Conservation (phyloP, 441 rosid species). For the Breynia disticha region DNA sequence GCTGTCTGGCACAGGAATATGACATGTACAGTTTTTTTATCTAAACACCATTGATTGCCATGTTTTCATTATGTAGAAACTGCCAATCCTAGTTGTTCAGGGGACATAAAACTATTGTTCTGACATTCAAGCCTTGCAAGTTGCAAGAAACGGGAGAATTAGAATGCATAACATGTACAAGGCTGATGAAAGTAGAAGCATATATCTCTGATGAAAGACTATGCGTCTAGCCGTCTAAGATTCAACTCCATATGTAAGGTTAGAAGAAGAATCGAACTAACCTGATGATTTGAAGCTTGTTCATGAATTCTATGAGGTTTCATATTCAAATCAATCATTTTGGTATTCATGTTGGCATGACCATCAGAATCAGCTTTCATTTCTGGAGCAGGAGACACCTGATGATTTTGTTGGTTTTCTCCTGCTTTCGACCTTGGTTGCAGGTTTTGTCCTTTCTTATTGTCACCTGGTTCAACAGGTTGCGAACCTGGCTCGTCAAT, state of each 20-base stretch:
- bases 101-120: too few relatives aligned
- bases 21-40: too few relatives aligned
- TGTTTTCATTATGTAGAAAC: too few relatives aligned
- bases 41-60: too few relatives aligned
- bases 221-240: neutral
- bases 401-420: conserved; percentile 26
- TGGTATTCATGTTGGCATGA: conserved; percentile 21
- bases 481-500: conserved; percentile 22
- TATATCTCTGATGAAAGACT: neutral
- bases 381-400: conserved; percentile 16
- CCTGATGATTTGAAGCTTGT: conserved; percentile 47
- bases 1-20: too few relatives aligned
- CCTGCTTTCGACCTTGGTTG: conserved; percentile 16
- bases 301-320: conserved; percentile 46
- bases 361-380: conserved; percentile 30
- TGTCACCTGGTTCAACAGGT: conserved; percentile 20
- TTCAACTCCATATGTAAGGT: neutral
- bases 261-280: conserved; percentile 4
- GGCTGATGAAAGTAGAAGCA: neutral
- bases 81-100: too few relatives aligned
- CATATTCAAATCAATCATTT: conserved; percentile 65
- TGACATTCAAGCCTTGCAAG: too few relatives aligned
- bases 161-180: too few relatives aligned
- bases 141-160: too few relatives aligned
- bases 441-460: conserved; percentile 21